Conservation (phyloP, 495 filamentous ascomycete species). For the Penicillium bovifimosum region DNA sequence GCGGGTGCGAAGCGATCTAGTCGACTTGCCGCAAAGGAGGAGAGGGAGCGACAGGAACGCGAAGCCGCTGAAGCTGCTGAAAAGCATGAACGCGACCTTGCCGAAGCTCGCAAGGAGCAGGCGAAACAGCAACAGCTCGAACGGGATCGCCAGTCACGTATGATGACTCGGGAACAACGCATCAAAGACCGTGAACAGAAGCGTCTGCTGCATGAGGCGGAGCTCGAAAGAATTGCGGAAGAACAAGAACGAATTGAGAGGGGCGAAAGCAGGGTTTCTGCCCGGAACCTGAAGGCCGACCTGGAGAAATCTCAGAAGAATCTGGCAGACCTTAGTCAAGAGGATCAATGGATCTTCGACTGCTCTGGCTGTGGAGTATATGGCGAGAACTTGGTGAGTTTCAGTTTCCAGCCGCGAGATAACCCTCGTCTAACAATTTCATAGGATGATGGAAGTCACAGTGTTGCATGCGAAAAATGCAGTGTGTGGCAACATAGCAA, state of each 20-base stretch:
- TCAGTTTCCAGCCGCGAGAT: not conserved
- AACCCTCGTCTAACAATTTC: conserved; percentile 14
- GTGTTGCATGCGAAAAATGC: conserved; percentile 90
- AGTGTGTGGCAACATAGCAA: conserved; percentile 95
- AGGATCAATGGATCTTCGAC: conserved; percentile 91
- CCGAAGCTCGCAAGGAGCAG: conserved; percentile 59
- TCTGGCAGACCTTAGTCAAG: conserved; percentile 64
- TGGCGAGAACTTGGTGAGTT: conserved; percentile 67
- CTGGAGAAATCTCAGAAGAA: conserved; percentile 70
- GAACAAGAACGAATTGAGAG: conserved; percentile 62
- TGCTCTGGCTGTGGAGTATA: conserved; percentile 82
- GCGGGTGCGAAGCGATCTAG: conserved; percentile 92
- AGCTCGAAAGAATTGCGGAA: conserved; percentile 70
- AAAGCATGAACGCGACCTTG: conserved; percentile 60
- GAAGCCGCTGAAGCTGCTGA: conserved; percentile 65
- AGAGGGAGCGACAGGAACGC: conserved; percentile 70
- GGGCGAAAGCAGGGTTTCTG: conserved; percentile 63
- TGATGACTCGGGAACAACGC: conserved; percentile 79
- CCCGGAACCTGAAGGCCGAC: conserved; percentile 71
- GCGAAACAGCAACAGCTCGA: conserved; percentile 65
- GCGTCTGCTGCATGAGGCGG: conserved; percentile 75
- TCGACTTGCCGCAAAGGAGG: conserved; percentile 72
- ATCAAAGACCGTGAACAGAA: conserved; percentile 76
- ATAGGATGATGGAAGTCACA: conserved; percentile 85
- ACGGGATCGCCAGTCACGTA: conserved; percentile 71